phyloP scores from a whole-genome alignment of 371 early-diverging fungal genomes.

The Rhizopus stolonifer region DNA sequence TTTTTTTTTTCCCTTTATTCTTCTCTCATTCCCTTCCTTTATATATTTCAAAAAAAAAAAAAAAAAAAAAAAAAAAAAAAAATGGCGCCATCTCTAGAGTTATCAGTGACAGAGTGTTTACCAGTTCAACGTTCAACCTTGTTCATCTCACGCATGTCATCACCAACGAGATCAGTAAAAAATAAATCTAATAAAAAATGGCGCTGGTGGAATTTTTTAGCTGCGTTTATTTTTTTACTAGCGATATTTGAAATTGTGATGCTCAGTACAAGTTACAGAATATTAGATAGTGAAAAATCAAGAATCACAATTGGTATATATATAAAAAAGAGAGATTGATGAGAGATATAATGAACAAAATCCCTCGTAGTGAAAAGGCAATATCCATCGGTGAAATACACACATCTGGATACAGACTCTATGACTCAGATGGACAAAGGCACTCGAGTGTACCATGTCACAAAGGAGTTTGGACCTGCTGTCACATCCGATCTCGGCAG shows the following conservation, averaged over 20 bases:
- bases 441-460: constrained; percentile 61
- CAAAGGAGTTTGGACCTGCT: constrained; percentile 66
- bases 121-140: neutral
- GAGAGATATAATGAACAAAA: neutral
- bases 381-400: constrained; percentile 54
- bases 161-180: constrained; percentile 15
- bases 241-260: constrained; percentile 37
- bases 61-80: neutral
- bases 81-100: neutral
- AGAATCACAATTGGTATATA: constrained; percentile 55
- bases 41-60: no score
- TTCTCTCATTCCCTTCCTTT: constrained; percentile 1
- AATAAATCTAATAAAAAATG: constrained; percentile 32
- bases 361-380: constrained; percentile 28
- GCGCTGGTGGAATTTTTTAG: constrained; percentile 58
- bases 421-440: constrained; percentile 35
- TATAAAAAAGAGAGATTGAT: neutral
- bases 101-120: neutral
- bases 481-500: constrained; percentile 59
- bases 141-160: constrained; percentile 18
- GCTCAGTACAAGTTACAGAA: constrained; percentile 37
- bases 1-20: constrained; percentile 1
- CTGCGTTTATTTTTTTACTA: constrained; percentile 36
- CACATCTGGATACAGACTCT: constrained; percentile 44
- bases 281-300: constrained; percentile 39